Evolutionary conservation across 345 rosid genomes (phyloP).

Genomic region (Noccaea bulbosa): DNA sequence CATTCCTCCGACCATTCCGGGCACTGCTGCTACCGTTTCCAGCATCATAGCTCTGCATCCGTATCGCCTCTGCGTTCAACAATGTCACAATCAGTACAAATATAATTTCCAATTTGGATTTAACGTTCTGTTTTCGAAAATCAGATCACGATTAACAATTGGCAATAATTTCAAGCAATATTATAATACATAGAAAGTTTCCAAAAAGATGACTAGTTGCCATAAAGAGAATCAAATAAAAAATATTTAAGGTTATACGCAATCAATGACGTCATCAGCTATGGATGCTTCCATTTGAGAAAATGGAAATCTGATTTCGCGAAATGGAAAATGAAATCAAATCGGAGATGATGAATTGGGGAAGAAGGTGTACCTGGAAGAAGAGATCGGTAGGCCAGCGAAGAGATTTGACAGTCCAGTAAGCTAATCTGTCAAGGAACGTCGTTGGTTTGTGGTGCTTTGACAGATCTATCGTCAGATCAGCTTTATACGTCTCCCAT

Average conservation of each 20-base stretch:
- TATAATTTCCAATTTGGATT: not conserved
- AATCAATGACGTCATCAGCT: slow-evolving; percentile 20
- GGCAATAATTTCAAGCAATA: not conserved
- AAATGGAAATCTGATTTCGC: no score
- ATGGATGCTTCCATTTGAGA: not conserved
- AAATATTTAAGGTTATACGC: slow-evolving; percentile 5
- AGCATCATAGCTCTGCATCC: slow-evolving; percentile 93
- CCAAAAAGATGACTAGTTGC: not conserved
- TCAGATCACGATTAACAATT: not conserved
- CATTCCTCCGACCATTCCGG: slow-evolving; percentile 86
- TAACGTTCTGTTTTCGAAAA: no score
- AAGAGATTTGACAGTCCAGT: slow-evolving; percentile 70
- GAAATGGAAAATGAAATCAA: not conserved
- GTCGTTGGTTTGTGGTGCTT: slow-evolving; percentile 68
- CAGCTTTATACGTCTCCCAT: slow-evolving; percentile 62
- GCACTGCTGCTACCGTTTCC: slow-evolving; percentile 84
- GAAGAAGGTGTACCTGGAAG: slow-evolving; percentile 58
- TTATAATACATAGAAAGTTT: not conserved
- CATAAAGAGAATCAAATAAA: not conserved
- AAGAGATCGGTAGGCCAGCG: slow-evolving; percentile 73
- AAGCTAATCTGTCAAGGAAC: slow-evolving; percentile 60
- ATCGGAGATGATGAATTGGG: not conserved
- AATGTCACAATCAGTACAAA: not conserved
- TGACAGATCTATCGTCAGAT: slow-evolving; percentile 63
- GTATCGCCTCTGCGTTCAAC: slow-evolving; percentile 54